Conservation (phyloP, 768 basidiomycete species). For the Mrakia gelida region DNA sequence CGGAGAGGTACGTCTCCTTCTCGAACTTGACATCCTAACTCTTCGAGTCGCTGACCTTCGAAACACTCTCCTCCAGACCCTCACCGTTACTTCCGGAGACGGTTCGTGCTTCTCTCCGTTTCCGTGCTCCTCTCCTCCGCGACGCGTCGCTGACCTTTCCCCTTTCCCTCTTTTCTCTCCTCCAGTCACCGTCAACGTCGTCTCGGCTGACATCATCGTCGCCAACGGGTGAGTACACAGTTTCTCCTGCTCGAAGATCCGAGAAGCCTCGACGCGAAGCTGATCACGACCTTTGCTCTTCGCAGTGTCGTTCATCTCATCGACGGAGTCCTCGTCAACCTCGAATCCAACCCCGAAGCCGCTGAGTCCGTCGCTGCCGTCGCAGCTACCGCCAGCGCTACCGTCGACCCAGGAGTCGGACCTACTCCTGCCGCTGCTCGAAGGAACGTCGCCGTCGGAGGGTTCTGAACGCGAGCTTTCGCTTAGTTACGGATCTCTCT, state of each 20-base stretch:
- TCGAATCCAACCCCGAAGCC: constrained; percentile 47
- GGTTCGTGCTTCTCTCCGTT: constrained; percentile 37
- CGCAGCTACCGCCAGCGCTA: neutral
- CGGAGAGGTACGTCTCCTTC: constrained; percentile 11
- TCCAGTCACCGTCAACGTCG: constrained; percentile 50
- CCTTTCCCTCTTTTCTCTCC: neutral
- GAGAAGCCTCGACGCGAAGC: neutral
- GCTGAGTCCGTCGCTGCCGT: constrained; percentile 50
- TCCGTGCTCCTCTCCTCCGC: neutral
- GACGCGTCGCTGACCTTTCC: neutral
- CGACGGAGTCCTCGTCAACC: constrained; percentile 54
- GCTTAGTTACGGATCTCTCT: too few species aligned
- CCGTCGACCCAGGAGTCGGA: constrained; percentile 1
- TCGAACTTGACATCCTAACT: too few species aligned
- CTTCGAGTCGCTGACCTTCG: neutral
- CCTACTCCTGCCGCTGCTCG: neutral
- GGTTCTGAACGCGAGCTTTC: neutral
- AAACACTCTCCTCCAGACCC: neutral
- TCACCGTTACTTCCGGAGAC: constrained; percentile 51
- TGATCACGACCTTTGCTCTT: neutral
- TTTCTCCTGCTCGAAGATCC: neutral
- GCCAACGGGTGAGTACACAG: constrained; percentile 49
- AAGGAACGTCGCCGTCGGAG: neutral
- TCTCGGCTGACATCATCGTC: constrained; percentile 58
- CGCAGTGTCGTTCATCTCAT: constrained; percentile 45